Base-by-base conservation (phyloP, 179 eudicot genomes). In the Silene noctiflora region DNA sequence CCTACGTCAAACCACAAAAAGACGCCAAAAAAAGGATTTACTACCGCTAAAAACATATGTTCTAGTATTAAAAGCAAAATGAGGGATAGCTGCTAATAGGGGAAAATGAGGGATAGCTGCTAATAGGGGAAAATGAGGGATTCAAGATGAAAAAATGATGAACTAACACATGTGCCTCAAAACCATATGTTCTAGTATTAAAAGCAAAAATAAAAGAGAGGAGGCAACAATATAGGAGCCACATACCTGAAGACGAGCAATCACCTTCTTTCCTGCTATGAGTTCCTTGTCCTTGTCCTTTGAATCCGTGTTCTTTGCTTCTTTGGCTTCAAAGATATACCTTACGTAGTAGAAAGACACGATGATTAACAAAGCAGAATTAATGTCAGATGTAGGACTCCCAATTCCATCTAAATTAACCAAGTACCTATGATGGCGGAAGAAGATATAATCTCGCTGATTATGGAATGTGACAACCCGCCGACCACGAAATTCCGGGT, bases 401-500 rank as follows among this genome's bases (percentile, higher is more conserved):
- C 14, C 0, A 7, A 69, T 25, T 63, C 22, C 31, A 35, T 31
- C 58, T 6, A 63, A 44, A 48, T 27, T 16, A 21, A 74, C 10
- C 6, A 60, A 27, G 42, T 67, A 95, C 99, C 99, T 87, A 82
- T 95, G 99, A 84, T 95, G 99, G 68, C 99, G 97, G 81, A 95
- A 93, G 85, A 95, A 95, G 74, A 95, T 90, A 71, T 87, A 95
- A 77, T 95, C 99, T 33, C 99, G 89, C 76, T 95, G 99, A 83
- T 93, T 93, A 81, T 95, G 99, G 79, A 95, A 95, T 72, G 99
- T 93, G 63, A 89, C 99, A 62, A 93, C 99, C 72, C 99, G 84
- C 48, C 99, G 91, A 39, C 99, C 99, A 61, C 89, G 92, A 44
- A 95, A 95, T 81, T 93, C 87, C 66, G 99, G 98, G 75, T 84